Evolutionary conservation across 495 filamentous ascomycete genomes (phyloP).

Genomic region (Hyaloscypha bicolor): DNA sequence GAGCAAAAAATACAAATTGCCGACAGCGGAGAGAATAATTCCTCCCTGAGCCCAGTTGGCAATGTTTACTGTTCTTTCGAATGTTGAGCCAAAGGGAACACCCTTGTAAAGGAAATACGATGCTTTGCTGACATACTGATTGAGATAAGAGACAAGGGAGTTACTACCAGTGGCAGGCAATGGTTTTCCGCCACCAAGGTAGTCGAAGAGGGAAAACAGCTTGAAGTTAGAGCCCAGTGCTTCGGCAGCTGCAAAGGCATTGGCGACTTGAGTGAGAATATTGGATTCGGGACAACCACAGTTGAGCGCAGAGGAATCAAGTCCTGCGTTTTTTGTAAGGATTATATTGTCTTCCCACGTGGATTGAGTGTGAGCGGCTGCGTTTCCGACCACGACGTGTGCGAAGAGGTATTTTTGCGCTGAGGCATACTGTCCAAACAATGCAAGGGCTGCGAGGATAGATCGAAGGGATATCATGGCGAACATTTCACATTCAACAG

Average conservation of each 20-base stretch:
- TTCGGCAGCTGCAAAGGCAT: conserved; percentile 22
- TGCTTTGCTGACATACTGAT: conserved; percentile 50
- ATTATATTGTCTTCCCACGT: conserved; percentile 51
- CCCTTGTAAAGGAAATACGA: conserved; percentile 60
- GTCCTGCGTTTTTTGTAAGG: conserved; percentile 53
- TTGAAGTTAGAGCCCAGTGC: conserved; percentile 14
- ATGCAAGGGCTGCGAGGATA: neutral
- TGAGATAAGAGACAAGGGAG: conserved; percentile 55
- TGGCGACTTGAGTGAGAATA: conserved; percentile 26
- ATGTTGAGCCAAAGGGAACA: conserved; percentile 70
- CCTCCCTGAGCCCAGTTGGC: conserved; percentile 52
- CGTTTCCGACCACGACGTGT: conserved; percentile 29
- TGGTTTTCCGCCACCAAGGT: conserved; percentile 20
- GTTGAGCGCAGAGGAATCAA: conserved; percentile 60
- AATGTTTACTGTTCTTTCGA: conserved; percentile 63
- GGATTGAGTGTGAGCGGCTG: conserved; percentile 22
- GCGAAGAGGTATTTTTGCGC: conserved; percentile 31
- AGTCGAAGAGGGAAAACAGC: conserved; percentile 29
- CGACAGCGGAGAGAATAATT: conserved; percentile 51
- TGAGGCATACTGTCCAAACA: neutral
- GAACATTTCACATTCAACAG: neutral
- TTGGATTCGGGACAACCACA: conserved; percentile 22
- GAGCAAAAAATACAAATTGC: conserved; percentile 61
- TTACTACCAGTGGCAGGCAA: conserved; percentile 52
- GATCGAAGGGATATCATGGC: neutral